Percentiles rank a stretch among this genome's conserved stretches.
These are phyloP conservation scores for Sanguinoderma infundibulare DNA, from an alignment of 1,284 basidiomycete genomes.

Conservation along the genomic window DNA sequence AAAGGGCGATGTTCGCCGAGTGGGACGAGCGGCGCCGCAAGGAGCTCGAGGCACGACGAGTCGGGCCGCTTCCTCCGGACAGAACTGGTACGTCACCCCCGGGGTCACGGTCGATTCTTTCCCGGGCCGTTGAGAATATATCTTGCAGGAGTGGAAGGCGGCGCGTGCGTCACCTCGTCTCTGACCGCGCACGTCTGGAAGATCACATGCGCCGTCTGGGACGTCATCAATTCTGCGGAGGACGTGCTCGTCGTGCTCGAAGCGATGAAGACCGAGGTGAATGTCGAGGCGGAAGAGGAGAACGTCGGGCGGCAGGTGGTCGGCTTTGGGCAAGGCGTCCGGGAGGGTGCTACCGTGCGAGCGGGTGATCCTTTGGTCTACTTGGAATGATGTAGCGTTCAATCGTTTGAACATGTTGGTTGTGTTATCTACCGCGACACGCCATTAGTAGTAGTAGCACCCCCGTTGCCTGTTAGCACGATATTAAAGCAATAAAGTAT, in stretches of 20 bases:
- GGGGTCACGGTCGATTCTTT: not conserved
- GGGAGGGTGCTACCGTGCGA: conserved; percentile 46
- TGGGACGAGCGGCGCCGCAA: conserved; percentile 22
- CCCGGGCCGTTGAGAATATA: too few relatives aligned
- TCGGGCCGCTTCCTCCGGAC: not conserved
- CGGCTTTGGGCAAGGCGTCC: conserved; percentile 44
- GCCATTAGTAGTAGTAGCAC: too few relatives aligned
- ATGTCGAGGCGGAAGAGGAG: conserved; percentile 48
- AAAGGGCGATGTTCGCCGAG: conserved; percentile 18
- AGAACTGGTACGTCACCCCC: not conserved
- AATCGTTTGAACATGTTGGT: too few relatives aligned
- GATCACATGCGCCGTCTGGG: conserved; percentile 49
- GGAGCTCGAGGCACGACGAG: conserved; percentile 7
- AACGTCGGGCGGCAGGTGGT: conserved; percentile 49
- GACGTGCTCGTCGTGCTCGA: conserved; percentile 63
- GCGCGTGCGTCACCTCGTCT: conserved; percentile 41
- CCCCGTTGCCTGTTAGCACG: too few relatives aligned
- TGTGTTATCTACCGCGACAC: too few relatives aligned
- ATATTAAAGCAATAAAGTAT: too few relatives aligned
- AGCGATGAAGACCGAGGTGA: conserved; percentile 78
- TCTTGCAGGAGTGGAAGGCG: conserved; percentile 8
- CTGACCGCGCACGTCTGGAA: conserved; percentile 65
- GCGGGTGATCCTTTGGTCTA: conserved; percentile 50
- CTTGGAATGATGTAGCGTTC: conserved; percentile 29
- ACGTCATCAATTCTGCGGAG: conserved; percentile 48